phyloP scores from a whole-genome alignment of 2,329 filamentous ascomycete species.

The Diaporthe sp. region DNA sequence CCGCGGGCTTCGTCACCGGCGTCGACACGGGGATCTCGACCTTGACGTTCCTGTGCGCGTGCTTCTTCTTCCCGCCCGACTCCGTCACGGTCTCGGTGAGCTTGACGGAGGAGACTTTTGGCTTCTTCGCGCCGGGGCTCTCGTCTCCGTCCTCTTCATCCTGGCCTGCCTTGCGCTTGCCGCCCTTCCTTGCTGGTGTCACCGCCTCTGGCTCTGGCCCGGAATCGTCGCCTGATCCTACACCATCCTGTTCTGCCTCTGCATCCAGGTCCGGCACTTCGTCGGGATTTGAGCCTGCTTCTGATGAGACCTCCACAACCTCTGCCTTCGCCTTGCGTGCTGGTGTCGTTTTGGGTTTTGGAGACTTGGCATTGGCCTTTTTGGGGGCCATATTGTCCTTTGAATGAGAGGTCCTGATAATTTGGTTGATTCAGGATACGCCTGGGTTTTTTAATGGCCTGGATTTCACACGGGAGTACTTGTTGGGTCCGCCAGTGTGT shows the following conservation, averaged over 20 bases:
- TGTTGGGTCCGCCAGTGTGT: not conserved
- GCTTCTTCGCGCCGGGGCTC: constrained; percentile 29
- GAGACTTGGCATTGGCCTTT: constrained; percentile 13
- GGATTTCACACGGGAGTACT: not conserved
- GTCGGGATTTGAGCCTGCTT: not conserved
- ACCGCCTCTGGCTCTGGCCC: constrained; percentile 6
- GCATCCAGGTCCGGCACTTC: constrained; percentile 5
- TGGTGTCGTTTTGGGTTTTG: constrained; percentile 25
- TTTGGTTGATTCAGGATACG: not conserved
- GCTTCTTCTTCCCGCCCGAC: constrained; percentile 36
- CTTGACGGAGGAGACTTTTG: constrained; percentile 41
- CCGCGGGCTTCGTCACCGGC: constrained; percentile 34
- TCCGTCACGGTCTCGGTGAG: constrained; percentile 26
- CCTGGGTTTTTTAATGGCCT: not conserved
- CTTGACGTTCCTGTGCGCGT: constrained; percentile 33
- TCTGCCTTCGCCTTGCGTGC: constrained; percentile 22
- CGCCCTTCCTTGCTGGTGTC: constrained; percentile 24
- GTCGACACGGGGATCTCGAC: constrained; percentile 38
- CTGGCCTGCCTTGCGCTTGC: constrained; percentile 31
- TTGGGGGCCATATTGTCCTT: constrained; percentile 24
- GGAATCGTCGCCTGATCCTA: constrained; percentile 12
- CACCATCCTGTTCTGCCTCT: constrained; percentile 28
- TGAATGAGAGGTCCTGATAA: not conserved
- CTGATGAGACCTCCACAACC: not conserved
- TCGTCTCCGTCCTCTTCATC: not conserved